Evolutionary conservation across 371 early-diverging fungal species (phyloP).

Genomic region (Rhizopus microsporus): DNA sequence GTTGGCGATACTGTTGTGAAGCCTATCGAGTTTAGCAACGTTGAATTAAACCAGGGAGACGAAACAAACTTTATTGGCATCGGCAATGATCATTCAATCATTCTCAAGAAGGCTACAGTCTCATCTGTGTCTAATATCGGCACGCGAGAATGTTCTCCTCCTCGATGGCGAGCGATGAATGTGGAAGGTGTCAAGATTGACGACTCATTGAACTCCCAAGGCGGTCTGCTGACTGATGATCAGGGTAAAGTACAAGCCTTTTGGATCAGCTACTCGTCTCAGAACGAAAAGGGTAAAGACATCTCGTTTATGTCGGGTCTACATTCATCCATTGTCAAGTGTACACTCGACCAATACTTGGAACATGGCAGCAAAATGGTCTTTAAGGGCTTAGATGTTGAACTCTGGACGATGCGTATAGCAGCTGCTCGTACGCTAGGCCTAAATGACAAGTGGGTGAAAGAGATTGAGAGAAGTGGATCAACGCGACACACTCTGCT

Average conservation of each 20-base stretch:
- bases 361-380: conserved; percentile 40
- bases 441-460: conserved; percentile 70
- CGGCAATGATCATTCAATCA: conserved; percentile 54
- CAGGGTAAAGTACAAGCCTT: conserved; percentile 73
- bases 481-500: conserved; percentile 67
- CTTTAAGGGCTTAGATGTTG: conserved; percentile 67
- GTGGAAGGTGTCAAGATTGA: conserved; percentile 80
- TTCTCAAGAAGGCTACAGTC: conserved; percentile 64
- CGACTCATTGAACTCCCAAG: conserved; percentile 47
- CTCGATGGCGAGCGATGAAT: conserved; percentile 76
- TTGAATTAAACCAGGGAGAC: conserved; percentile 66
- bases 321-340: conserved; percentile 36
- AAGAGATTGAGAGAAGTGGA: conserved; percentile 66
- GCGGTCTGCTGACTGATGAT: conserved; percentile 75
- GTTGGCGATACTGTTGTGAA: conserved; percentile 77
- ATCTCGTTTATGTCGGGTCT: conserved; percentile 67
- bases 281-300: conserved; percentile 61
- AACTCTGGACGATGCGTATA: conserved; percentile 80
- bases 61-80: conserved; percentile 64
- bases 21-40: conserved; percentile 53
- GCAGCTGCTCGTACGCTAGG: conserved; percentile 84
- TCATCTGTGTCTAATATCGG: conserved; percentile 64
- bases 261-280: conserved; percentile 75
- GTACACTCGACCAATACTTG: conserved; percentile 49
- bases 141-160: conserved; percentile 63